These are phyloP conservation scores for Aspergillus nanangensis DNA, from an alignment of 495 filamentous ascomycete species.

Conservation along the genomic window DNA sequence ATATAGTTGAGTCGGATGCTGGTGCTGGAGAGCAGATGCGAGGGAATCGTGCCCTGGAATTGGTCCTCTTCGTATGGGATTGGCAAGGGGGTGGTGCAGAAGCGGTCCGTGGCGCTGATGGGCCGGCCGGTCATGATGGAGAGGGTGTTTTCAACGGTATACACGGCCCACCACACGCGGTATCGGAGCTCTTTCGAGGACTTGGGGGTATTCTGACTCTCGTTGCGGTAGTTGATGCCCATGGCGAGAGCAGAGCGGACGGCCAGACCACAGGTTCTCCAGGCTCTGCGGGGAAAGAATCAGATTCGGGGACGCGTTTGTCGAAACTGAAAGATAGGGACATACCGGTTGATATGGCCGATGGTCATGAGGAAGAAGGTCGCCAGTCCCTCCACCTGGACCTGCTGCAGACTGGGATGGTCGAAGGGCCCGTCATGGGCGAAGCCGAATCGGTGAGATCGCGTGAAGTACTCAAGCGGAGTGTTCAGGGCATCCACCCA, in stretches of 20 bases:
- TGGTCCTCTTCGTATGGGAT: conserved; percentile 46
- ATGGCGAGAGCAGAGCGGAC: conserved; percentile 46
- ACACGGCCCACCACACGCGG: conserved; percentile 57
- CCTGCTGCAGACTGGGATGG: conserved; percentile 45
- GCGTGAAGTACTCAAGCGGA: not conserved
- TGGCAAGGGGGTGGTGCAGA: conserved; percentile 46
- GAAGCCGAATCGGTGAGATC: conserved; percentile 6
- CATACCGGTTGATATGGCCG: conserved; percentile 51
- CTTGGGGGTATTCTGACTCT: conserved; percentile 26
- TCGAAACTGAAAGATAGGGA: not conserved
- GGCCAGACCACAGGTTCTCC: conserved; percentile 47
- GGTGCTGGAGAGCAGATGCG: conserved; percentile 1
- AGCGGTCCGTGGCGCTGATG: conserved; percentile 40
- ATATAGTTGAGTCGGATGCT: not conserved
- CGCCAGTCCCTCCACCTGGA: conserved; percentile 46
- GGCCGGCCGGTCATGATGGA: conserved; percentile 55
- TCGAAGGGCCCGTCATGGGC: conserved; percentile 32
- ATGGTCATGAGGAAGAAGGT: conserved; percentile 50
- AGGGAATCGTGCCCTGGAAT: conserved; percentile 19
- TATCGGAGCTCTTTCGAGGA: conserved; percentile 27
- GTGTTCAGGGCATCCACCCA: conserved; percentile 27
- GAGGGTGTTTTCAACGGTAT: conserved; percentile 49
- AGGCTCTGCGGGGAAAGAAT: conserved; percentile 35
- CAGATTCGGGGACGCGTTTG: not conserved
- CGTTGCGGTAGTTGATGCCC: conserved; percentile 51